These are phyloP conservation scores for Scedosporium aurantiacum DNA, from an alignment of 2,329 filamentous ascomycete genomes.

Conservation along the genomic window DNA sequence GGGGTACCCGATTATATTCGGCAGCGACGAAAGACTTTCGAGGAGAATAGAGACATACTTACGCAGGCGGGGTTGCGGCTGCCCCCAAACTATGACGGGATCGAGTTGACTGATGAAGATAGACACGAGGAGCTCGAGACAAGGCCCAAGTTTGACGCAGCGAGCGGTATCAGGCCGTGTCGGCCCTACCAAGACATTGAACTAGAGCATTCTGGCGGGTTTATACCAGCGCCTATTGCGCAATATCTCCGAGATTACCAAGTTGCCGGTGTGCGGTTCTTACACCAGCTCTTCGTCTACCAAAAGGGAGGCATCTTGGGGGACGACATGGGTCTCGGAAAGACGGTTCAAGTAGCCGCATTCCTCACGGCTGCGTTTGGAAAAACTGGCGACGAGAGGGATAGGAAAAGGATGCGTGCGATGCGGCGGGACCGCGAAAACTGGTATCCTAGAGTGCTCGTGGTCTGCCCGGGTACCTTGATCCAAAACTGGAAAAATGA, in stretches of 20 bases:
- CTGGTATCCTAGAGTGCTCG: slow-evolving; percentile 61
- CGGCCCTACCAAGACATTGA: slow-evolving; percentile 64
- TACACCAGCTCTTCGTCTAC: slow-evolving; percentile 82
- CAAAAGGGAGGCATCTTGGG: slow-evolving; percentile 85
- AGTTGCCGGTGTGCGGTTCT: slow-evolving; percentile 69
- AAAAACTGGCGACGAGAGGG: slow-evolving; percentile 81
- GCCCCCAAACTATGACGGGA: slow-evolving; percentile 64
- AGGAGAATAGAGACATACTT: slow-evolving; percentile 45
- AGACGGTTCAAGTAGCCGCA: slow-evolving; percentile 90
- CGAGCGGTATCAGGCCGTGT: slow-evolving; percentile 49
- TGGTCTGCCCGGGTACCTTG: slow-evolving; percentile 80
- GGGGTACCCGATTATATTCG: slow-evolving; percentile 65
- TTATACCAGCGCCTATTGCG: slow-evolving; percentile 80
- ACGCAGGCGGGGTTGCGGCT: slow-evolving; percentile 60
- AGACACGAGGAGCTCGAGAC: slow-evolving; percentile 48
- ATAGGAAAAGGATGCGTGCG: slow-evolving; percentile 79
- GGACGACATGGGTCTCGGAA: slow-evolving; percentile 96
- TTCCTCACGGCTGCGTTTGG: slow-evolving; percentile 89
- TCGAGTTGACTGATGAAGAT: slow-evolving; percentile 67
- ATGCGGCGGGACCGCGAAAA: slow-evolving; percentile 50
- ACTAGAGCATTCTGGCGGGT: slow-evolving; percentile 62
- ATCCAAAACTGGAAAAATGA: slow-evolving; percentile 90
- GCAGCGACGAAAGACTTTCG: slow-evolving; percentile 57
- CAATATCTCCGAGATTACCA: slow-evolving; percentile 92
- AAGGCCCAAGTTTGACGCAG: slow-evolving; percentile 54